phyloP scores from a whole-genome alignment of 1,284 basidiomycete species.

The Sanghuangporus weigelae region DNA sequence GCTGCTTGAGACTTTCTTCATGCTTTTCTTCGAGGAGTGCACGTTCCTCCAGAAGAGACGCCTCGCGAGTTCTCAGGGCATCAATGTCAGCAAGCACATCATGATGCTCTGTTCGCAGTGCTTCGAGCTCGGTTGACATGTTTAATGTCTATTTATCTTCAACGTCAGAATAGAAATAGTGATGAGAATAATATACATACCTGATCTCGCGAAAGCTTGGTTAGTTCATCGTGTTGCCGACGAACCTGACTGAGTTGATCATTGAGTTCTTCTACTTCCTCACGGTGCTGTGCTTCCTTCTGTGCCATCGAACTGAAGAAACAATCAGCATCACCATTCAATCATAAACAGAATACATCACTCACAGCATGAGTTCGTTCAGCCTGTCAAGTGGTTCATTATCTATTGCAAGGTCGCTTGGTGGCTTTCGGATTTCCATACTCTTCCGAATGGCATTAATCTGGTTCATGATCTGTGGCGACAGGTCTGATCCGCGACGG shows the following conservation, averaged over 20 bases:
- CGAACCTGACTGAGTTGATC: constrained; percentile 62
- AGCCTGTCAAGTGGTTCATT: constrained; percentile 70
- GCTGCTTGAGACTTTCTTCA: constrained; percentile 7
- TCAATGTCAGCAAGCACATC: constrained; percentile 48
- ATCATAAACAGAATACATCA: constrained; percentile 18
- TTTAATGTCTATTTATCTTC: constrained; percentile 56
- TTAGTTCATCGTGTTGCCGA: constrained; percentile 76
- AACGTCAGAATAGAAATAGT: not conserved
- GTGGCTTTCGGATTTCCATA: constrained; percentile 42
- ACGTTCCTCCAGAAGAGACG: constrained; percentile 45
- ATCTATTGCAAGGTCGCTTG: constrained; percentile 37
- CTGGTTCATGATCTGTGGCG: constrained; percentile 62
- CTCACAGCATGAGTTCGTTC: constrained; percentile 85
- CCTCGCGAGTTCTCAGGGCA: constrained; percentile 51
- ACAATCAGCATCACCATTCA: not conserved
- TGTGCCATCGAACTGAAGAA: constrained; percentile 83
- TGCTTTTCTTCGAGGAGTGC: constrained; percentile 36
- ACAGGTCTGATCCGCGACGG: constrained; percentile 35
- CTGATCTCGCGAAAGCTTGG: constrained; percentile 75
- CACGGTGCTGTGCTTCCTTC: constrained; percentile 83
- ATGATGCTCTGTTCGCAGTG: constrained; percentile 58
- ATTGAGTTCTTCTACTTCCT: constrained; percentile 67
- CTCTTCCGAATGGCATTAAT: constrained; percentile 66
- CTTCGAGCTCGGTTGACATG: constrained; percentile 81
- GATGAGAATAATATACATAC: constrained; percentile 32